Base-by-base conservation (phyloP, 495 filamentous ascomycete species). In the Talaromyces ruber region DNA sequence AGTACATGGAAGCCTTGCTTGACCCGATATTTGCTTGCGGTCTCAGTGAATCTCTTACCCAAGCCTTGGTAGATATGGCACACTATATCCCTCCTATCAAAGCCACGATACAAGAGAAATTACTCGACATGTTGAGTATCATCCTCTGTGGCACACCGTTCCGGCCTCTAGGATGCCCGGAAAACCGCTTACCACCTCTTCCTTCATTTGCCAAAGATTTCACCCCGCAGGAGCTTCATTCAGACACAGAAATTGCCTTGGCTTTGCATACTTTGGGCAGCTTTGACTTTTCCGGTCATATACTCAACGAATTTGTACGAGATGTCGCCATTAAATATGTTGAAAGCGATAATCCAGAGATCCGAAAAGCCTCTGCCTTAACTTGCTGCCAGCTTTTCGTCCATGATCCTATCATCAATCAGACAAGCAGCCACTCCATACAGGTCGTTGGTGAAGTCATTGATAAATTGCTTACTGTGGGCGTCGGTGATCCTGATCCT, bases 311-410 rank as follows among this genome's bases (percentile, higher is more conserved):
- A 67, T 99, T 99, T 64, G 94, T 98, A 45, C 91, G 94, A 26
- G 94, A 99, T 71, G 94, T 98, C 60, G 95, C 95, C 5, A 96
- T 99, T 68, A 93, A 91, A 71, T 99, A 95, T 64, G 93, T 97
- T 58, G 93, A 98, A 68, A 93, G 93, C 62, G 92, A 96, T 63
- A 95, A 96, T 68, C 84, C 91, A 0, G 90, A 95, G 62, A 96
- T 97, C 60, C 87, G 94, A 61, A 93, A 96, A 71, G 93, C 93
- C 12, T 92, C 94, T 12, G 93, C 95, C 32, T 81, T 99, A 62
- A 99, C 95, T 25, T 97, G 95, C 74, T 99, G 94, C 69, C 94
- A 99, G 67, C 83, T 99, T 45, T 97, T 97, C 68, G 90, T 97
- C 9, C 85, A 89, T 62, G 94, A 99, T 70, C 95, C 95, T 0